Base-by-base conservation (phyloP, 441 rosid species). In the Populus tomentosa region DNA sequence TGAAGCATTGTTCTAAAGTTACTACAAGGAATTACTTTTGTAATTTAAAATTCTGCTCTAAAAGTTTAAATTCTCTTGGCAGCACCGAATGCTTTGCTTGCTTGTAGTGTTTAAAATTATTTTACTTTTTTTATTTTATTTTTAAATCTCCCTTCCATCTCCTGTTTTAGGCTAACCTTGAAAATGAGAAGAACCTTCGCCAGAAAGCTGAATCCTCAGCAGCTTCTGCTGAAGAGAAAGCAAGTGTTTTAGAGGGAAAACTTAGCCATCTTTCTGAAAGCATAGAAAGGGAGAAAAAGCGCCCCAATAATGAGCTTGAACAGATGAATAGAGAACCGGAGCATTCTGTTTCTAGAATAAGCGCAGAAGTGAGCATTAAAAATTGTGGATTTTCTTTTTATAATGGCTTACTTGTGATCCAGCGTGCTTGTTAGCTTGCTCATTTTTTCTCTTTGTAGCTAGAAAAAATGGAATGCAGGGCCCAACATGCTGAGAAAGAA, bases 381-480 rank as follows among this genome's bases (percentile, higher is more conserved):
- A 16, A 76, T 68, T 42, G 63, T 56, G 67, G 21, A 16, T 63
- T 36, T 70, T 13, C 63, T 59, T 59, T 32, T 42, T 14, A 30
- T 62, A 42, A 70, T 70, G 74, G 71, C 35, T 74, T 68, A 56
- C 36, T 16, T 77, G 13, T 36, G 70, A 20, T 79, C 50, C 62
- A 77, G 20, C 32, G 69, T 70, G 20, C 74, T 81, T 61, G 14
- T 75, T 77, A 73, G 70, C 72, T 67, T 63, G 9, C 71, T 59
- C 33, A 75, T 76, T 69, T 67, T 65, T 72, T 78, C 78, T 82
- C 63, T 68, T 42, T 84, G 74, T 80, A 96, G 98, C 94, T 92
- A 81, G 98, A 96, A 79, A 90, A 82, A 85, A 86, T 90, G 97
- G 94, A 89, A 82, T 89, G 84, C 80, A 85, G 94, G 83, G 98